Base-by-base conservation (phyloP, 140 eudicot species). In the Erigeron philadelphicus region DNA sequence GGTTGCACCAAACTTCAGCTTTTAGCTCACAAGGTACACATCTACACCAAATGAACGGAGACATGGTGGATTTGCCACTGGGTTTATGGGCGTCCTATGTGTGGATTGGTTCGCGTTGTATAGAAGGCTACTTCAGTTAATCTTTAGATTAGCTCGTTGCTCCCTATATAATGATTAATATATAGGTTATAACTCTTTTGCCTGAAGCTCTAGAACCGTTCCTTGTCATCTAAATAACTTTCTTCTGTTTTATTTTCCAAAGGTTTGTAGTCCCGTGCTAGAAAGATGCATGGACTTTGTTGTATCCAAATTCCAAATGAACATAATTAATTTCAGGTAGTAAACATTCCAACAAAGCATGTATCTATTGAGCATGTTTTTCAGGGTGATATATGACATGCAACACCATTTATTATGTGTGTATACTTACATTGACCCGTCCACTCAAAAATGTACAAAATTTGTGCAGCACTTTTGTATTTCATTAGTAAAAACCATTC, bases 21-120 rank as follows among this genome's bases (percentile, higher is more conserved):
- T 92, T 92, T 79, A 80, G 83, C 50, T 78, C 93, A 31, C 96
- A 89, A 56, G 90, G 85, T 49, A 61, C 72, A 25, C 83, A 45
- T 31, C 89, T 54, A 75, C 72, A 68, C 95, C 84, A 68, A 81
- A 74, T 57, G 96, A 93, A 71, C 74, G 86, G 96, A 93, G 76
- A 74, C 64, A 2, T 93, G 89, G 88, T 92, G 98, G 98, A 84
- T 92, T 74, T 83, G 96, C 79, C 95, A 96, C 7, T 92, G 98
- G 98, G 93, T 84, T 53, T 81, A 74, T 76, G 95, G 98, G 3
- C 88, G 98, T 78, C 98, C 98, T 9, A 92, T 92, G 93, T 92
- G 98, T 75, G 98, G 98, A 31, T 93, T 96, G 98, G 98, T 93
- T 80, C 95, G 96, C 58, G 98, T 93, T 75, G 96, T 86, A 58